Evolutionary conservation across 108 stramenopile species (phyloP).

Genomic region (Skeletonema marinoi): DNA sequence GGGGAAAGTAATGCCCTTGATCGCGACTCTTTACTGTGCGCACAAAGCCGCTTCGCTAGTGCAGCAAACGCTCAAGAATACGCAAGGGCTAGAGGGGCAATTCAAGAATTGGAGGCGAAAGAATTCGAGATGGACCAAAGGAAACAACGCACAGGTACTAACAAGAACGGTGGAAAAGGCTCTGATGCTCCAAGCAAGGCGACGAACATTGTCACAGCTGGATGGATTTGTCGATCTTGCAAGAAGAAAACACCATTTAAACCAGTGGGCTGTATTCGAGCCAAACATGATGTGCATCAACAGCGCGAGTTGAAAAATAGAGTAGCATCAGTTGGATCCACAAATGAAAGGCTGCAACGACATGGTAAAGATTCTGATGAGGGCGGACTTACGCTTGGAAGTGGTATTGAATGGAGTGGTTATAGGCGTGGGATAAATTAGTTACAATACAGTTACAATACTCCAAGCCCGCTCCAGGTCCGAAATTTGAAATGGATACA

Average conservation of each 20-base stretch:
- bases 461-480: too few species aligned
- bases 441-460: background rate
- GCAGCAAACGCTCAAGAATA: conserved; percentile 79
- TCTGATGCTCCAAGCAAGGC: background rate
- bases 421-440: conserved; percentile 20
- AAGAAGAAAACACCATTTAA: conserved; percentile 19
- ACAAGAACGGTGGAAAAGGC: background rate
- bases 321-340: conserved; percentile 26
- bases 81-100: conserved; percentile 51
- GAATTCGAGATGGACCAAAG: conserved; percentile 36
- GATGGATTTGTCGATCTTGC: conserved; percentile 68
- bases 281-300: conserved; percentile 53
- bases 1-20: conserved; percentile 1
- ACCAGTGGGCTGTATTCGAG: conserved; percentile 45
- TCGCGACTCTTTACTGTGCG: conserved; percentile 38
- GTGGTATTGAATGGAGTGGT: conserved; percentile 76
- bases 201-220: conserved; percentile 35
- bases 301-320: conserved; percentile 45
- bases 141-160: conserved; percentile 23
- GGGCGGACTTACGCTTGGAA: conserved; percentile 71
- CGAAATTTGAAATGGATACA: too few species aligned
- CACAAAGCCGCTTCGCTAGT: conserved; percentile 73
- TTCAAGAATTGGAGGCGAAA: conserved; percentile 69
- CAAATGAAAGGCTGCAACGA: conserved; percentile 53
- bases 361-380: conserved; percentile 56